Percentiles rank a stretch among this genome's conserved stretches.
These are phyloP conservation scores for Entonaema liquescens DNA, from an alignment of 495 filamentous ascomycete species.

Conservation along the genomic window DNA sequence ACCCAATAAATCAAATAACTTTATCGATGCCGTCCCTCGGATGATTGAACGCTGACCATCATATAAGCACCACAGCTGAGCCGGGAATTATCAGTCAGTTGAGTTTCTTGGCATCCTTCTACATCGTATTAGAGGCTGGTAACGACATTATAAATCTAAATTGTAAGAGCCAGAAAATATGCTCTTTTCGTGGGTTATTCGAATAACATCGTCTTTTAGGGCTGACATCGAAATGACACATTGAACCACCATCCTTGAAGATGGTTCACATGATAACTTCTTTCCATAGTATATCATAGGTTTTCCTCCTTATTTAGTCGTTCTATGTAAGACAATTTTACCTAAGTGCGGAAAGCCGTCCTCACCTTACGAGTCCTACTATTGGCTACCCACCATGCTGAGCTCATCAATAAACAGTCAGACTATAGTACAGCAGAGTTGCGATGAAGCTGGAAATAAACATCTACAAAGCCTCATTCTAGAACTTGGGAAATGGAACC, in stretches of 20 bases:
- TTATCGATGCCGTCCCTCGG: not conserved
- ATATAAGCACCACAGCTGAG: not conserved
- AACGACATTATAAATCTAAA: not conserved
- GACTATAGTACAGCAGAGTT: not conserved
- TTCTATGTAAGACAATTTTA: not conserved
- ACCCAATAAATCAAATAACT: not conserved
- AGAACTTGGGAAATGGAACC: not conserved
- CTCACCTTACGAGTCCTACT: not conserved
- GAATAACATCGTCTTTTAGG: not conserved
- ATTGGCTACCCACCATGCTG: not conserved
- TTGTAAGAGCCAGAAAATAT: not conserved
- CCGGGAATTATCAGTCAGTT: not conserved
- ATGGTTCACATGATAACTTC: not conserved
- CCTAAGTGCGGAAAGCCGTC: not conserved
- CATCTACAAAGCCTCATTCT: conserved; percentile 1
- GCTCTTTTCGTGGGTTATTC: not conserved
- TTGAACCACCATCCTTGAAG: not conserved
- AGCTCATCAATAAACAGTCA: conserved; percentile 11
- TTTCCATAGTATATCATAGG: not conserved
- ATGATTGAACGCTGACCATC: not conserved
- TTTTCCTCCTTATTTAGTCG: not conserved
- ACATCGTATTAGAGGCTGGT: not conserved
- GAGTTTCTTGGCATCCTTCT: not conserved
- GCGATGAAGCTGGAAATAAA: not conserved
- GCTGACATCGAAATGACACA: not conserved